Percentiles rank a stretch among this genome's conserved stretches.
Evolutionary conservation across 2,329 filamentous ascomycete genomes (phyloP).

Genomic region (Aspergillus sojae): DNA sequence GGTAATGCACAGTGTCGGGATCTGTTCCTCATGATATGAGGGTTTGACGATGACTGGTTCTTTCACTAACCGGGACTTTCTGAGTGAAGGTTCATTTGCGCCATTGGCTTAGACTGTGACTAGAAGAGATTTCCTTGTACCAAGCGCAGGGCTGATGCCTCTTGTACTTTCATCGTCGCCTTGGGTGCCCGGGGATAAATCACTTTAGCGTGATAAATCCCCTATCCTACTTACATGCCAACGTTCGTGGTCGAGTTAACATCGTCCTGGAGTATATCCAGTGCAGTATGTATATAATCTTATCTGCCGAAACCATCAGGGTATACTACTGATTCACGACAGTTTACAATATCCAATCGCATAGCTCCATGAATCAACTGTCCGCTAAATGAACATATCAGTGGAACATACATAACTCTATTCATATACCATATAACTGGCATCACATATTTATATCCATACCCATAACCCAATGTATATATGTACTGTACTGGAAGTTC

Average conservation of each 20-base stretch:
- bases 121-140: not conserved
- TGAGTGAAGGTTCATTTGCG: not conserved
- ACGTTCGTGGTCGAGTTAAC: not conserved
- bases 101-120: not conserved
- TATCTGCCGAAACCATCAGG: not conserved
- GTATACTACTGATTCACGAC: not conserved
- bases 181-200: not conserved
- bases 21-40: not conserved
- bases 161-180: not conserved
- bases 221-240: not conserved
- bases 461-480: not conserved
- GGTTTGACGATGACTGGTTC: not conserved
- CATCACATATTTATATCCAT: not conserved
- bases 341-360: not conserved
- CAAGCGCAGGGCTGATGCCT: not conserved
- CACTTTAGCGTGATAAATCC: not conserved
- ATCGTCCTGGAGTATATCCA: not conserved
- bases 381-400: not conserved
- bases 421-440: not conserved
- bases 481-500: not conserved
- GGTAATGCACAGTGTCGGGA: not conserved
- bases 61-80: not conserved
- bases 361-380: not conserved
- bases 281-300: not conserved
- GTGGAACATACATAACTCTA: not conserved